Percentiles rank a stretch among this genome's conserved stretches.
Conservation (phyloP, 139 green algal species). For the Coccomyxa sp. region DNA sequence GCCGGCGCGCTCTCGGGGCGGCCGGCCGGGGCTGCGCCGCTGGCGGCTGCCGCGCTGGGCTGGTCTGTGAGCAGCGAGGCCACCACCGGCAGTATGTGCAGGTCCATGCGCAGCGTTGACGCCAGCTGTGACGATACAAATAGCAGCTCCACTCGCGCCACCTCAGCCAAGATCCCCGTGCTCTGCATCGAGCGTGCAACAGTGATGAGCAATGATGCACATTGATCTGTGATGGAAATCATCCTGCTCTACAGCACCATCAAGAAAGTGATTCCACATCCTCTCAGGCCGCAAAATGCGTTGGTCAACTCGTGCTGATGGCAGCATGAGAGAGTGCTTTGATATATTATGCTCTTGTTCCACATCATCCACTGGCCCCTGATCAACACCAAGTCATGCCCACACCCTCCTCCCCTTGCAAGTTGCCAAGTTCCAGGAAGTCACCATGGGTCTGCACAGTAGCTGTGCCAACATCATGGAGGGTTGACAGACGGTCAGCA, state of each 20-base stretch:
- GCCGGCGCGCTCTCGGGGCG: no score
- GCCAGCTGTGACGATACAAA: neutral
- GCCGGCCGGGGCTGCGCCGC: neutral
- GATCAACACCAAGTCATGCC: no score
- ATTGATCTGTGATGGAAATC: neutral
- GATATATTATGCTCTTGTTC: no score
- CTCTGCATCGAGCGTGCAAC: neutral
- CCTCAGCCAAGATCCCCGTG: neutral
- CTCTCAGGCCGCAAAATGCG: neutral
- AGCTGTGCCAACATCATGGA: no score
- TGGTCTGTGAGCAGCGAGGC: neutral
- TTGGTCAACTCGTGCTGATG: neutral
- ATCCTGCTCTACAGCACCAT: neutral
- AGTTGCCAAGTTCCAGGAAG: no score
- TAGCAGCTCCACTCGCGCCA: constrained; percentile 1
- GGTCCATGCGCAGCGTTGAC: neutral
- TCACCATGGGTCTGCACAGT: no score
- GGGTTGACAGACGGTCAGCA: neutral
- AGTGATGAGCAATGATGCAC: neutral
- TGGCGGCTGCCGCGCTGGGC: neutral
- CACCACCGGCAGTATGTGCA: neutral
- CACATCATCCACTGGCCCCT: no score
- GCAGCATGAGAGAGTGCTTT: no score
- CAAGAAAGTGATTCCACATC: no score
- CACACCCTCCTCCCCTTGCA: no score